Conservation (phyloP, 2,329 filamentous ascomycete genomes). For the Sordariomycetes sp. region DNA sequence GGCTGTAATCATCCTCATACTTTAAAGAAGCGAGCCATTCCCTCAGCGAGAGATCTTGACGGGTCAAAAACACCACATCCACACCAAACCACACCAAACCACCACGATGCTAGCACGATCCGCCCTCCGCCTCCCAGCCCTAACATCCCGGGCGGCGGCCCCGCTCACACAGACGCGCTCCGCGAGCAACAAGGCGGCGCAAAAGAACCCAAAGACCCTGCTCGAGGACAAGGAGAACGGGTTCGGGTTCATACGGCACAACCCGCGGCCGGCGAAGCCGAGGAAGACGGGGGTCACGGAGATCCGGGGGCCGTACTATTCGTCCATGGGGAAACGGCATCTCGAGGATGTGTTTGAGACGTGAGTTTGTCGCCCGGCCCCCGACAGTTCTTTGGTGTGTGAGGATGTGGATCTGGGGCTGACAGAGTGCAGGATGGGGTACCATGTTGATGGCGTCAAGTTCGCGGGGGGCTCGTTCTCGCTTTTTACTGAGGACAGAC, state of each 20-base stretch:
- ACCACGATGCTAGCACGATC: neutral
- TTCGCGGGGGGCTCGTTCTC: constrained; percentile 43
- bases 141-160: neutral
- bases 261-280: constrained; percentile 34
- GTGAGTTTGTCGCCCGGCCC: constrained; percentile 15
- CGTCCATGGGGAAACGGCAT: constrained; percentile 40
- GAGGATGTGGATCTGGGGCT: neutral
- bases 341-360: constrained; percentile 41
- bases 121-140: neutral
- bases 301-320: constrained; percentile 45
- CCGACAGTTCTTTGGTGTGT: neutral
- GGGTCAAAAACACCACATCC: neutral
- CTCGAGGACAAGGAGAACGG: constrained; percentile 33
- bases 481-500: constrained; percentile 21
- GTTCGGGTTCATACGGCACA: constrained; percentile 39
- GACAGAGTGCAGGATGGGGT: constrained; percentile 29
- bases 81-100: neutral
- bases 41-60: too few relatives aligned
- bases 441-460: constrained; percentile 43
- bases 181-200: neutral
- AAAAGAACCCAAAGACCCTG: constrained; percentile 14
- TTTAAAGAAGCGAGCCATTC: too few relatives aligned
- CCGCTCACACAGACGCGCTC: neutral
- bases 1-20: neutral
- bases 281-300: constrained; percentile 38